Base-by-base conservation (phyloP, 2,329 filamentous ascomycete genomes). In the Diaporthe sp. region DNA sequence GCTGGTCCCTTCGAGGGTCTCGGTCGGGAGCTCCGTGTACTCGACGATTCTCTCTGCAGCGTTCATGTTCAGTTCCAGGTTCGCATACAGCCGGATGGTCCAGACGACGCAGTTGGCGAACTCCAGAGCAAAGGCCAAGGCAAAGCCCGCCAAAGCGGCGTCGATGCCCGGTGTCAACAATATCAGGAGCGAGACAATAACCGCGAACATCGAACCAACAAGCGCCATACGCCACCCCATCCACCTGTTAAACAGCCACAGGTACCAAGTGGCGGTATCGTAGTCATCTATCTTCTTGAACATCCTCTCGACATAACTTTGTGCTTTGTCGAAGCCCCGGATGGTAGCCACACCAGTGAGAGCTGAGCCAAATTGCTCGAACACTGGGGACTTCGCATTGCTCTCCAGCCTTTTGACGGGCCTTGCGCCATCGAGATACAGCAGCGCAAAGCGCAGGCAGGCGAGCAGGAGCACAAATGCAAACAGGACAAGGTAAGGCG, bases 321-420 rank as follows among this genome's bases (percentile, higher is more conserved):
- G 87, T 0, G 87, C 85, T 85, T 94, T 95, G 78, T 91, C 91
- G 78, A 94, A 96, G 0, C 93, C 93, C 17, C 94, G 91, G 71
- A 97, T 94, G 0, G 94, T 96, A 1, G 91, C 87, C 25, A 97
- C 90, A 7, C 94, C 94, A 0, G 90, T 89, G 13, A 96, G 88
- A 0, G 93, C 91, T 1, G 93, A 92, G 15, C 92, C 92, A 79
- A 96, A 96, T 77, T 94, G 92, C 82, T 96, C 94, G 79, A 95
- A 96, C 1, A 96, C 91, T 0, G 94, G 94, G 0, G 92, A 94
- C 83, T 95, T 96, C 73, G 91, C 90, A 4, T 90, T 94, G 78
- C 92, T 94, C 82, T 96, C 94, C 1, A 96, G 88, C 7, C 94
- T 89, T 84, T 96, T 96, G 76, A 94, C 88, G 44, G 95, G 94